Evolutionary conservation across 495 filamentous ascomycete species (phyloP), one percentile per base, ranked within the genome.

Genomic region (Lasiosphaeria ovina): DNA sequence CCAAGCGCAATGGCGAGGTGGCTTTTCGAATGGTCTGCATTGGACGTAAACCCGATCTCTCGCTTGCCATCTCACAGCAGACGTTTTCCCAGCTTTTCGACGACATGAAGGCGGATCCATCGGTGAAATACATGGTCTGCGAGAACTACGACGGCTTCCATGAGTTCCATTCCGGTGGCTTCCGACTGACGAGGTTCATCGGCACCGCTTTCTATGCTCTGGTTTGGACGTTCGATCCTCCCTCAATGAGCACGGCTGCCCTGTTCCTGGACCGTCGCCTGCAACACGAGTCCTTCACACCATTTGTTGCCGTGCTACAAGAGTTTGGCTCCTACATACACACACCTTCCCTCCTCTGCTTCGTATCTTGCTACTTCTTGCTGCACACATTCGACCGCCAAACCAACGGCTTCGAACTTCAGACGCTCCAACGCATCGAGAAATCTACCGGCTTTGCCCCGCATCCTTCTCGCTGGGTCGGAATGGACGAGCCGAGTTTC

Each of bases 241-340:
- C 24, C 4, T 32, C 9, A 12, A 8, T 10, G 4, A 54, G 16
- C 31, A 54, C 51, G 9, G 14, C 31, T 12, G 24, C 9, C 16
- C 6, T 54, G 6, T 54, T 54, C 51, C 10, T 54, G 6, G 14
- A 54, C 34, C 51, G 51, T 12, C 51, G 31, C 54, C n/a, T 11
- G 9, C 6, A 35, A 4, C 42, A 11, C 16, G n/a, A n/a, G n/a
- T n/a, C n/a, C n/a, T 55, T 32, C 48, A 40, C 66, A 63, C 57
- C 64, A 31, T 71, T 69, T 59, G 64, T 64, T 17, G 66, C 69
- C 36, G 56, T 72, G 35, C 67, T 66, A 31, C 68, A 68, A 58
- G 63, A 68, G 24, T 66, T 68, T 57, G 64, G 62, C 0, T 60
- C 17, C 4, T 34, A 24, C 51, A 54, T 49, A 16, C 24, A 11